phyloP scores from a whole-genome alignment of 495 filamentous ascomycete genomes.

The Zalerion maritima region DNA sequence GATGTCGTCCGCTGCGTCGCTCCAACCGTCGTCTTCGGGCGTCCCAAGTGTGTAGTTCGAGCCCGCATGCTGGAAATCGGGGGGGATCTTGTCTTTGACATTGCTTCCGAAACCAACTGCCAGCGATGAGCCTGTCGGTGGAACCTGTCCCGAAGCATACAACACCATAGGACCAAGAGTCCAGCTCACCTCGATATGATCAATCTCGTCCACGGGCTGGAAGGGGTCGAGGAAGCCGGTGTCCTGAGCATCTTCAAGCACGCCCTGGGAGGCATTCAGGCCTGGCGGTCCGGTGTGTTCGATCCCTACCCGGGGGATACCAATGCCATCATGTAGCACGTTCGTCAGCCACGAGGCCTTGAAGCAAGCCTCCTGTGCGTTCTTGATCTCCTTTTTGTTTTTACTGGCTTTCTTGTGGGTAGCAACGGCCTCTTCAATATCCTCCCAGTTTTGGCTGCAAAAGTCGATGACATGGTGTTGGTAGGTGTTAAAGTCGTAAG shows the following conservation, averaged over 20 bases:
- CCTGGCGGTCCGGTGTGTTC: constrained; percentile 35
- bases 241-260: constrained; percentile 52
- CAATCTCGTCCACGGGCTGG: constrained; percentile 85
- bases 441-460: constrained; percentile 68
- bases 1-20: constrained; percentile 41
- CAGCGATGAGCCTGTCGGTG: constrained; percentile 38
- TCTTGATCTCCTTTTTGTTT: constrained; percentile 53
- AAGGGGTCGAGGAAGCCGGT: constrained; percentile 82
- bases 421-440: constrained; percentile 49
- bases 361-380: constrained; percentile 81
- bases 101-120: constrained; percentile 93
- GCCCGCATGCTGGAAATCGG: constrained; percentile 80
- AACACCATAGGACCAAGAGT: constrained; percentile 96
- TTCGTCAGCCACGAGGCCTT: constrained; percentile 97
- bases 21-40: constrained; percentile 50
- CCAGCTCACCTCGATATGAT: constrained; percentile 92
- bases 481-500: constrained; percentile 86
- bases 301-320: constrained; percentile 76
- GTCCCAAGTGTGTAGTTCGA: constrained; percentile 32
- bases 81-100: constrained; percentile 38
- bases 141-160: constrained; percentile 81
- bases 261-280: constrained; percentile 63
- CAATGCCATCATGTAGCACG: constrained; percentile 88
- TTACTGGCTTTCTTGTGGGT: constrained; percentile 54
- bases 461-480: constrained; percentile 73